phyloP scores from a whole-genome alignment of 495 filamentous ascomycete species.

The Penicillium ucsense region DNA sequence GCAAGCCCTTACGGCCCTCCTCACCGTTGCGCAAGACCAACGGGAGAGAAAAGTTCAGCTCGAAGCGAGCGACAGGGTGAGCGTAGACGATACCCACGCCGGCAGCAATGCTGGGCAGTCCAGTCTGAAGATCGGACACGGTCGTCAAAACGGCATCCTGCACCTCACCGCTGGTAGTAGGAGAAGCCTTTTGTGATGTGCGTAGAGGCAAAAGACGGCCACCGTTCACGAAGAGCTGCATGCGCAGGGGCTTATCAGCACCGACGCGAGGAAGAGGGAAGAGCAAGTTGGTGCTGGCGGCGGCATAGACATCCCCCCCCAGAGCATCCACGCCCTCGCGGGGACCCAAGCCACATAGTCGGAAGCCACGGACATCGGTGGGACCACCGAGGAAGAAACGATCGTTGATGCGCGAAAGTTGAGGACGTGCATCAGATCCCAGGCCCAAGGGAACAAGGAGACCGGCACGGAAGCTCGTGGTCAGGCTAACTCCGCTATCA shows the following conservation, averaged over 20 bases:
- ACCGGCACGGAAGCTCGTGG: conserved; percentile 52
- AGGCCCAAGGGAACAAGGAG: conserved; percentile 54
- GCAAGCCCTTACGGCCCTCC: conserved; percentile 79
- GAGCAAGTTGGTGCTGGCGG: conserved; percentile 73
- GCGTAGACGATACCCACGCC: conserved; percentile 91
- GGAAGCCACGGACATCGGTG: conserved; percentile 90
- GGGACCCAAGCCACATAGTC: conserved; percentile 76
- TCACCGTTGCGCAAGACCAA: conserved; percentile 72
- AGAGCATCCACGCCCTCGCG: conserved; percentile 76
- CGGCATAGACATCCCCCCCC: conserved; percentile 85
- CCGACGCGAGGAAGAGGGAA: conserved; percentile 74
- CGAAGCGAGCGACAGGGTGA: conserved; percentile 82
- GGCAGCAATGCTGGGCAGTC: conserved; percentile 74
- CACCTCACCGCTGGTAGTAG: conserved; percentile 46
- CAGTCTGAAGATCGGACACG: conserved; percentile 56
- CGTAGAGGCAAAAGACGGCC: conserved; percentile 74
- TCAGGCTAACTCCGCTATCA: conserved; percentile 65
- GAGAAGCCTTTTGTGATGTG: conserved; percentile 40
- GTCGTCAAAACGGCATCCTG: conserved; percentile 42
- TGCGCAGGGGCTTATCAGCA: conserved; percentile 67
- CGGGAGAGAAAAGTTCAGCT: conserved; percentile 88
- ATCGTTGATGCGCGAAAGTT: conserved; percentile 76
- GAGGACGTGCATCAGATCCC: conserved; percentile 37
- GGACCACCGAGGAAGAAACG: conserved; percentile 92
- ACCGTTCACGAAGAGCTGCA: conserved; percentile 87